Percentiles rank a stretch among this genome's conserved stretches.
Conservation (phyloP, 2,329 filamentous ascomycete genomes). For the Alternaria alternata region DNA sequence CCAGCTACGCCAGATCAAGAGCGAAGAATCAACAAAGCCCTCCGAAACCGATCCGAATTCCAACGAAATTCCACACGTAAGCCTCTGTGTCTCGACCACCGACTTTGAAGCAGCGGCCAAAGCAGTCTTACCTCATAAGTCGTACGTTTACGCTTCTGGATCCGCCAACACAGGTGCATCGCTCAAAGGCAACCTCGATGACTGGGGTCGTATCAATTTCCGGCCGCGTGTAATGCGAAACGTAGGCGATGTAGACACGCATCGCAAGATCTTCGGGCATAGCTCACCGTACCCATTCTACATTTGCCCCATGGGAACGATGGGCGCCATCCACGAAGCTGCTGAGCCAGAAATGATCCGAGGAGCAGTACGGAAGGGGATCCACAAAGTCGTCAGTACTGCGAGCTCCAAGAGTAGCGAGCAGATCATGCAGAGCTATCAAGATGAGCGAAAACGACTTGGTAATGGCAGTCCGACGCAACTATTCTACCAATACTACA, state of each 20-base stretch:
- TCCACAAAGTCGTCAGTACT: constrained; percentile 48
- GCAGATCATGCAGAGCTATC: constrained; percentile 44
- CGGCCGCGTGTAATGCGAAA: constrained; percentile 49
- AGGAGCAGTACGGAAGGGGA: constrained; percentile 46
- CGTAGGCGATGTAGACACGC: constrained; percentile 43
- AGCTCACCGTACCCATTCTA: constrained; percentile 49
- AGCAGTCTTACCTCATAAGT: constrained; percentile 43
- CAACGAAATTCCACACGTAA: constrained; percentile 40
- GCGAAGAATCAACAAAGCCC: constrained; percentile 28
- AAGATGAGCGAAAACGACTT: constrained; percentile 35
- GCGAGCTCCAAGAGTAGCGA: constrained; percentile 43
- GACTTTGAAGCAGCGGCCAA: constrained; percentile 48
- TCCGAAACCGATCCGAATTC: constrained; percentile 25
- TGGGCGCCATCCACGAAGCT: constrained; percentile 45
- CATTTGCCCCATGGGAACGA: constrained; percentile 50
- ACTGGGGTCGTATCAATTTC: constrained; percentile 48
- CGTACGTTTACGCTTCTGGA: constrained; percentile 45
- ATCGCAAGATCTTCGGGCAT: constrained; percentile 46
- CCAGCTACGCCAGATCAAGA: constrained; percentile 32
- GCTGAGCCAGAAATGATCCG: constrained; percentile 49
- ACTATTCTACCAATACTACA: constrained; percentile 50
- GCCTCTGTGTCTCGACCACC: constrained; percentile 40
- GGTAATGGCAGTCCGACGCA: constrained; percentile 38
- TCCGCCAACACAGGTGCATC: constrained; percentile 47
- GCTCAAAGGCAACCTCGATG: constrained; percentile 41